phyloP scores from a whole-genome alignment of 2,329 filamentous ascomycete genomes.

The Pseudomassariella vexata region DNA sequence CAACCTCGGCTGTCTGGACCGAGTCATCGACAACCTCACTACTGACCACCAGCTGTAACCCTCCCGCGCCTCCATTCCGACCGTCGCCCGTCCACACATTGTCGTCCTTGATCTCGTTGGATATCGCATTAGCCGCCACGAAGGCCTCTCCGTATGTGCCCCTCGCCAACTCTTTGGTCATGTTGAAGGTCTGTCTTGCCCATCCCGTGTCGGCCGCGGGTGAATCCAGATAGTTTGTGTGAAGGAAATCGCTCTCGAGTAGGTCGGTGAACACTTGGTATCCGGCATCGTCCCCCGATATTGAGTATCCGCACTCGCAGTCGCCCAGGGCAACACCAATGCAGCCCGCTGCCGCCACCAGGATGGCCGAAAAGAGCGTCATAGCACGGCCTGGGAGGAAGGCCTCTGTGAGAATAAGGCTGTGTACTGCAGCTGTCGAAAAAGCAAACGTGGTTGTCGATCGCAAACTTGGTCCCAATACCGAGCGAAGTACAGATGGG shows the following conservation, averaged over 20 bases:
- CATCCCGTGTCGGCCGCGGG: constrained; percentile 40
- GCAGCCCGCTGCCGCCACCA: constrained; percentile 12
- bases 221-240: constrained; percentile 40
- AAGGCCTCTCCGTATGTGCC: constrained; percentile 64
- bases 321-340: constrained; percentile 28
- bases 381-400: neutral
- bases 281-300: constrained; percentile 34
- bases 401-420: constrained; percentile 6
- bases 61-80: constrained; percentile 37
- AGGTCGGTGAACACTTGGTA: constrained; percentile 59
- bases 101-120: constrained; percentile 39
- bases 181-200: constrained; percentile 62
- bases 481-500: too few species aligned
- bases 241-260: constrained; percentile 67
- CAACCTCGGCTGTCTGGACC: constrained; percentile 60
- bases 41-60: constrained; percentile 52
- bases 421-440: too few species aligned
- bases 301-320: constrained; percentile 69
- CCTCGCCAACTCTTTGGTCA: constrained; percentile 48
- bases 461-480: too few species aligned
- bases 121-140: constrained; percentile 47
- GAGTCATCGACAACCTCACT: constrained; percentile 38
- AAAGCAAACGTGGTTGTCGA: too few species aligned
- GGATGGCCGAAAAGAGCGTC: constrained; percentile 9
- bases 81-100: constrained; percentile 38